phyloP scores from a whole-genome alignment of 345 rosid genomes.

The Laguncularia racemosa region DNA sequence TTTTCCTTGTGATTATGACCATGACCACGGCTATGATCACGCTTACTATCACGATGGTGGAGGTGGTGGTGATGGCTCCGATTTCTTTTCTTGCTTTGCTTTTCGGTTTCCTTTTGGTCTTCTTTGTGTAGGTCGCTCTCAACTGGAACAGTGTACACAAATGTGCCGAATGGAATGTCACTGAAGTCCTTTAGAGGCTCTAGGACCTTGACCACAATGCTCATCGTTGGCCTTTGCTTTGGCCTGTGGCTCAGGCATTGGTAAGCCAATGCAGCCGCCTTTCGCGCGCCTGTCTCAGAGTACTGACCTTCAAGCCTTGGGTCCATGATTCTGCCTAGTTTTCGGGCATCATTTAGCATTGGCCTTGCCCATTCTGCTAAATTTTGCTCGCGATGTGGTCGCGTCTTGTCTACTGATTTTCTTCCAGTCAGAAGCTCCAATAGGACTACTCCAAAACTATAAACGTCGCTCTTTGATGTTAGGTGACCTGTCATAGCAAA shows the following conservation, averaged over 20 bases:
- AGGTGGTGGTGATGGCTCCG: conserved; percentile 18
- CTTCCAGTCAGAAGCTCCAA: conserved; percentile 60
- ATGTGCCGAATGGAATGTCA: conserved; percentile 52
- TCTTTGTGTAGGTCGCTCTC: conserved; percentile 9
- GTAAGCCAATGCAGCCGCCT: conserved; percentile 84
- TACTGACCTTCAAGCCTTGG: conserved; percentile 87
- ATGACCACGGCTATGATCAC: neutral
- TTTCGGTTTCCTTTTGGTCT: conserved; percentile 13
- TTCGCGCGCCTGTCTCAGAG: conserved; percentile 70
- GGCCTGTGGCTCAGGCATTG: conserved; percentile 80
- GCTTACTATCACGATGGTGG: conserved; percentile 17
- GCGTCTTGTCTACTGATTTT: conserved; percentile 55
- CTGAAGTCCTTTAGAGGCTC: conserved; percentile 55
- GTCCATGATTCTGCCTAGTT: conserved; percentile 69
- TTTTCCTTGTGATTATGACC: no score
- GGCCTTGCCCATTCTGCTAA: conserved; percentile 74
- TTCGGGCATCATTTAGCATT: conserved; percentile 61
- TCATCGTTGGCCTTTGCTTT: conserved; percentile 71
- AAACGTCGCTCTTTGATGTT: conserved; percentile 61
- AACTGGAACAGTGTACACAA: conserved; percentile 54
- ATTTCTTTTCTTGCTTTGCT: conserved; percentile 7
- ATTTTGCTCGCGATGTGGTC: conserved; percentile 51
- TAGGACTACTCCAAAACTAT: conserved; percentile 65
- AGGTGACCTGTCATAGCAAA: conserved; percentile 43
- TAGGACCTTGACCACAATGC: conserved; percentile 45